A percentile compares a stretch with the other conserved stretches of the same genome.
phyloP scores from a whole-genome alignment of 805 yeast species.

The Schizosaccharomyces osmophilus region DNA sequence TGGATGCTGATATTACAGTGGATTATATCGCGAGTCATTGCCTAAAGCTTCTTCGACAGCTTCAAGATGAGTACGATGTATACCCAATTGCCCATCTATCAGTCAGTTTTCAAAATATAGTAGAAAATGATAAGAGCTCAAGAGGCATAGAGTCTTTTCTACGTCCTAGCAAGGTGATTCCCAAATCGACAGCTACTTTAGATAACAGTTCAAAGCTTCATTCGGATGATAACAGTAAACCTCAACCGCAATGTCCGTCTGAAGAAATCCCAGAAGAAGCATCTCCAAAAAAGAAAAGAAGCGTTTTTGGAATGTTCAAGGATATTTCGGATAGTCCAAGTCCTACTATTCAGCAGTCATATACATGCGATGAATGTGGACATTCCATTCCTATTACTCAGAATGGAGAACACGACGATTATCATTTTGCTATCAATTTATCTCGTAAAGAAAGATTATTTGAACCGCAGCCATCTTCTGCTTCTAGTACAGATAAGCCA shows the following conservation, averaged over 20 bases:
- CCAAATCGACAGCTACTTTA: too few relatives aligned
- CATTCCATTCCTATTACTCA: conserved; percentile 4
- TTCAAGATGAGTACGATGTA: not conserved
- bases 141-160: not conserved
- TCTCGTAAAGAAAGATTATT: conserved; percentile 5
- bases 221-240: too few relatives aligned
- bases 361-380: conserved; percentile 13
- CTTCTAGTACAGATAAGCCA: not conserved
- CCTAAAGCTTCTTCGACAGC: not conserved
- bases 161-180: not conserved
- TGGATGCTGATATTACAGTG: not conserved
- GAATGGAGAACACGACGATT: conserved; percentile 17
- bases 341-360: not conserved
- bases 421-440: conserved; percentile 18
- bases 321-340: not conserved
- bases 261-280: too few relatives aligned
- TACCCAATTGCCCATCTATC: not conserved
- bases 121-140: not conserved
- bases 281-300: too few relatives aligned
- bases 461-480: not conserved
- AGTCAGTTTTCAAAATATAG: not conserved
- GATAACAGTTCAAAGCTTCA: too few relatives aligned
- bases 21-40: not conserved
- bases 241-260: too few relatives aligned
- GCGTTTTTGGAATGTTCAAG: too few relatives aligned